Evolutionary conservation across 2,329 filamentous ascomycete genomes (phyloP), one percentile per base, ranked within the genome.

Genomic region (Lizonia empirigonia): DNA sequence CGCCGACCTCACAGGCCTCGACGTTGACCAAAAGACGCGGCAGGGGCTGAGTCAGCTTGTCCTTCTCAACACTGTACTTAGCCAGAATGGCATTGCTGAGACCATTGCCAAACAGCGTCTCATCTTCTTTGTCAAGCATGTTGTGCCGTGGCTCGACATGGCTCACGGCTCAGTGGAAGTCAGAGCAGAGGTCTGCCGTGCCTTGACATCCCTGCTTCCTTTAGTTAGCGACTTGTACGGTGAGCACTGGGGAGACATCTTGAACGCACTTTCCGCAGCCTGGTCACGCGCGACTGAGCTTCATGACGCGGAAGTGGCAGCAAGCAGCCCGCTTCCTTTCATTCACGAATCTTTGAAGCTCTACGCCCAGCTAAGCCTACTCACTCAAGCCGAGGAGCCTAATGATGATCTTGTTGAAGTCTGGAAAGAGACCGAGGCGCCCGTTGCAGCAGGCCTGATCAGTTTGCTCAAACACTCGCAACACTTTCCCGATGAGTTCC

Each of bases 351-450:
- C 90, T 0, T 77, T 97, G 20, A 88, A 86, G 65, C 77, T 97
- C 0, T 84, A 87, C 53, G 79, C 79, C 13, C 78, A 78, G 0
- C 69, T 97, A 2, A 82, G 85, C 56, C 78, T 77, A 2, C 73
- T 93, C 0, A 74, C 76, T 1, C 66, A 66, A 16, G 66, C 66
- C 7, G 79, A 85, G 15, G 88, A 92, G 15, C 81, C 87, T 2
- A 97, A 96, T 56, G 93, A 97, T 56, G 93, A 97, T 68, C 80
- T 97, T 1, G 76, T 85, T 12, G 92, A 97, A 64, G 85, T 85
- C 0, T 82, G 93, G 65, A 81, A 82, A 44, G 82, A 86, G 10
- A 80, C 82, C 8, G 77, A 82, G n/a, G 72, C 80, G 15, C 70
- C 74, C 0, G 81, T 87, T 29, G 82, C 83, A 1, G 69, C 76